Percentiles rank a stretch among this genome's conserved stretches.
Conservation (phyloP, 2,329 filamentous ascomycete species). For the Annulohypoxylon truncatum region DNA sequence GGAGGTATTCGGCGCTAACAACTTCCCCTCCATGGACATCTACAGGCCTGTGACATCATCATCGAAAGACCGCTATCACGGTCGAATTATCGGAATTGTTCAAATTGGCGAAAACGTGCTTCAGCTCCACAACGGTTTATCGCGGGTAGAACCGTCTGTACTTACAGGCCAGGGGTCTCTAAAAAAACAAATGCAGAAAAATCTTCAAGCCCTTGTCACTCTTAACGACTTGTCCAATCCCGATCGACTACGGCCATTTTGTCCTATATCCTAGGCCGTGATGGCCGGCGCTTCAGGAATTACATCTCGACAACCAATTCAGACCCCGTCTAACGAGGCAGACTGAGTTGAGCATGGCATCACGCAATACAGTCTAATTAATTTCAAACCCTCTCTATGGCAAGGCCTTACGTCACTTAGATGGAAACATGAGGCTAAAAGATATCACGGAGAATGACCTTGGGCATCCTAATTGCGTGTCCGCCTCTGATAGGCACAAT, state of each 20-base stretch:
- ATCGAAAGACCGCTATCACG: slow-evolving; percentile 37
- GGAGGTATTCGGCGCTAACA: slow-evolving; percentile 25
- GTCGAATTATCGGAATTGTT: slow-evolving; percentile 23
- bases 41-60: slow-evolving; percentile 39
- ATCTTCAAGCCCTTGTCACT: slow-evolving; percentile 13
- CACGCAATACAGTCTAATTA: slow-evolving; percentile 10
- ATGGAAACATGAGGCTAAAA: slow-evolving; percentile 23
- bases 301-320: background rate
- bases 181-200: slow-evolving; percentile 20
- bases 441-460: slow-evolving; percentile 12
- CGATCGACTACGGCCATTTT: slow-evolving; percentile 4
- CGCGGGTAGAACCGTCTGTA: slow-evolving; percentile 36
- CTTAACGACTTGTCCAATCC: slow-evolving; percentile 15
- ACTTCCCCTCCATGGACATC: slow-evolving; percentile 31
- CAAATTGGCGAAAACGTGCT: slow-evolving; percentile 20
- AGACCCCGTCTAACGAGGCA: slow-evolving; percentile 10
- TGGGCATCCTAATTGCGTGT: slow-evolving; percentile 28
- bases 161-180: slow-evolving; percentile 15
- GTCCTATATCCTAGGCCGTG: slow-evolving; percentile 9
- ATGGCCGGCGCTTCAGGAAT: background rate
- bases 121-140: slow-evolving; percentile 37
- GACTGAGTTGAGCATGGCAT: slow-evolving; percentile 14
- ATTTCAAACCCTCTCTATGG: slow-evolving; percentile 3
- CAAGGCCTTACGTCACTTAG: slow-evolving; percentile 15
- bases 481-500: slow-evolving; percentile 41